Base-by-base conservation (phyloP, 495 filamentous ascomycete species). In the Amorphotheca resinae region DNA sequence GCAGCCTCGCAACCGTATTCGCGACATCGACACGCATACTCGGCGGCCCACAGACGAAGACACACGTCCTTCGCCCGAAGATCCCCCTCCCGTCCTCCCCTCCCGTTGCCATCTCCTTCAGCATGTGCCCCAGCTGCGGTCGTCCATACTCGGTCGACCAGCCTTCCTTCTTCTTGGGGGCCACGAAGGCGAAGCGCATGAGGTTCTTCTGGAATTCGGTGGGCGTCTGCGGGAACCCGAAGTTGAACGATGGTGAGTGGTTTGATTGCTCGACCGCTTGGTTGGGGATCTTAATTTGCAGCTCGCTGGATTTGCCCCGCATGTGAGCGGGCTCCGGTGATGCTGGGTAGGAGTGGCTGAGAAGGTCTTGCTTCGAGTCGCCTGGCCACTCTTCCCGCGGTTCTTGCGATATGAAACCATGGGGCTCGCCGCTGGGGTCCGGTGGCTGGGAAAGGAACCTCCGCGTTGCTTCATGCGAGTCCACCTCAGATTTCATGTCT, bases 61-160 rank as follows among this genome's bases (percentile, higher is more conserved):
- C 84, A 50, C 89, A 93, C 0, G 88, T 87, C 42, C 88, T 66
- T 40, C 81, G 65, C 5, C 89, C 89, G 41, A 93, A 83, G 25
- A 74, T 79, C 31, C 80, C 73, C 15, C 69, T 59, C 9, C 71
- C 71, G 35, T 75, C 71, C 3, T 62, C 43, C 7, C 71, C 71
- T 16, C 69, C 70, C 14, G 68, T 73, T 0, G 85, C 84, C 69
- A 82, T 80, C 42, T 86, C 76, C 40, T 72, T 74, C 25, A 96
- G 69, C 72, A 93, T 86, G 57, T 80, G 82, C 1, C 82, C 77
- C 22, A 96, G 70, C 47, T 93, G 77, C 0, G 89, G 89, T 0
- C 91, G 77, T n/a, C 84, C 86, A 60, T 95, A 95, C 59, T 95
- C 89, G 4, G 88, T 84, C 42, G 74, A 79, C 82, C 87, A 94